Conservation (phyloP, 2,329 filamentous ascomycete genomes). For the Epicoccum nigrum region DNA sequence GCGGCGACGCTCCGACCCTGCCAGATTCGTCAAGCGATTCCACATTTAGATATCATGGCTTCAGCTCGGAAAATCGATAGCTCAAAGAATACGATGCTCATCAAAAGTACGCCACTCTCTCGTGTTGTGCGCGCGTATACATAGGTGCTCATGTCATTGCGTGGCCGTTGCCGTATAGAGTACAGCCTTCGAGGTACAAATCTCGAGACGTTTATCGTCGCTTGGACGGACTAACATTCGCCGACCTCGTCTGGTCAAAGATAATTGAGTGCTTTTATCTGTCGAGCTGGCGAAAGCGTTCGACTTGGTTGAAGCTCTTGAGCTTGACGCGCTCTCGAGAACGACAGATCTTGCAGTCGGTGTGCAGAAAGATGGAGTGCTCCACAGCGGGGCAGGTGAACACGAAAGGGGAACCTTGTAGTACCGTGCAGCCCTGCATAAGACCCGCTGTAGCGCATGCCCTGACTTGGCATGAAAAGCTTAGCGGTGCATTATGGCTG, state of each 20-base stretch:
- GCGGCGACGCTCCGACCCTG: slow-evolving; percentile 3
- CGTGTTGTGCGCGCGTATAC: slow-evolving; percentile 3
- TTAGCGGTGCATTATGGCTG: slow-evolving; percentile 7
- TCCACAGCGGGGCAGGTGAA: background rate
- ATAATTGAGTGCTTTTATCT: background rate
- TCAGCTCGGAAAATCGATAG: slow-evolving; percentile 15
- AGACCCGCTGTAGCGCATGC: slow-evolving; percentile 6
- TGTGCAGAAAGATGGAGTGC: slow-evolving; percentile 4
- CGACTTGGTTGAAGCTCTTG: background rate
- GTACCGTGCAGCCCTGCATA: slow-evolving; percentile 7
- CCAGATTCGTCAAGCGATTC: slow-evolving; percentile 9
- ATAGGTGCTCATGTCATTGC: background rate
- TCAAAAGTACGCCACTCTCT: slow-evolving; percentile 10
- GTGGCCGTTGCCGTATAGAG: background rate
- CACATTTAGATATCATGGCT: slow-evolving; percentile 6
- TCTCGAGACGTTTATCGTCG: background rate
- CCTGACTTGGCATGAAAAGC: slow-evolving; percentile 14
- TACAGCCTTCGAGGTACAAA: background rate
- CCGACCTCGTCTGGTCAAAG: background rate
- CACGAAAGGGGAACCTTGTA: slow-evolving; percentile 13
- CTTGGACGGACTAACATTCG: background rate
- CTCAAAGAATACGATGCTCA: slow-evolving; percentile 10
- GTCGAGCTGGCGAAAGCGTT: background rate
- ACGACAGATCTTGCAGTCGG: slow-evolving; percentile 1
- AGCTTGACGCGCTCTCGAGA: background rate